A percentile compares a stretch with the other conserved stretches of the same genome.
Evolutionary conservation across 257 asterid species (phyloP).

Genomic region (Solanum pennellii): DNA sequence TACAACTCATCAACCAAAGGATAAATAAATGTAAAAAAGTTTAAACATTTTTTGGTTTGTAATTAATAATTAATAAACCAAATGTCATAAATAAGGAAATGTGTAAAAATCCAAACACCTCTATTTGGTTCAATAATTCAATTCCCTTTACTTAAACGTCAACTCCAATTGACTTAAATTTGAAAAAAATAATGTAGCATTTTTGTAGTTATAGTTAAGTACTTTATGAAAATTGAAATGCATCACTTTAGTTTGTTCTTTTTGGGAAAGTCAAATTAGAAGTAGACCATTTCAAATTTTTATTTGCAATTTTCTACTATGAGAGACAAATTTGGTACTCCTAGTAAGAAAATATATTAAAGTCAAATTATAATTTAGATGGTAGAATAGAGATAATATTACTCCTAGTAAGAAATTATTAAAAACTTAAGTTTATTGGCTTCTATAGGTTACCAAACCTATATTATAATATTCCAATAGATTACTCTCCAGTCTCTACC

Average conservation of each 20-base stretch:
- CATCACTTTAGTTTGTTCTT: neutral
- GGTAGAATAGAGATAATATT: neutral
- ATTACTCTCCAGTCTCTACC: neutral
- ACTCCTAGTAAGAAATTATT: neutral
- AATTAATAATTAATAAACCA: neutral
- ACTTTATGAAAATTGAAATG: no score
- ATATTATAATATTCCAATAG: neutral
- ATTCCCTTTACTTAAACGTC: neutral
- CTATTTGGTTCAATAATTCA: neutral
- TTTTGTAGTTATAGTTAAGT: neutral
- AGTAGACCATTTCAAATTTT: neutral
- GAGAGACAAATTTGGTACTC: neutral
- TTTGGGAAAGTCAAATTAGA: neutral
- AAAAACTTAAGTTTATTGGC: neutral
- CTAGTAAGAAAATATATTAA: no score
- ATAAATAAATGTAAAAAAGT: neutral
- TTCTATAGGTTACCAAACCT: neutral
- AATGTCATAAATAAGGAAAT: neutral
- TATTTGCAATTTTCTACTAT: neutral
- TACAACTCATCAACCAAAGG: conserved; percentile 21
- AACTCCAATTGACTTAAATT: neutral
- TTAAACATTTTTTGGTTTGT: neutral
- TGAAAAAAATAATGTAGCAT: neutral
- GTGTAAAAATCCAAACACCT: neutral
- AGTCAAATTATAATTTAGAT: neutral